Evolutionary conservation across 2,329 filamentous ascomycete genomes (phyloP), one percentile per base, ranked within the genome.

Genomic region (Fusarium mexicanum): DNA sequence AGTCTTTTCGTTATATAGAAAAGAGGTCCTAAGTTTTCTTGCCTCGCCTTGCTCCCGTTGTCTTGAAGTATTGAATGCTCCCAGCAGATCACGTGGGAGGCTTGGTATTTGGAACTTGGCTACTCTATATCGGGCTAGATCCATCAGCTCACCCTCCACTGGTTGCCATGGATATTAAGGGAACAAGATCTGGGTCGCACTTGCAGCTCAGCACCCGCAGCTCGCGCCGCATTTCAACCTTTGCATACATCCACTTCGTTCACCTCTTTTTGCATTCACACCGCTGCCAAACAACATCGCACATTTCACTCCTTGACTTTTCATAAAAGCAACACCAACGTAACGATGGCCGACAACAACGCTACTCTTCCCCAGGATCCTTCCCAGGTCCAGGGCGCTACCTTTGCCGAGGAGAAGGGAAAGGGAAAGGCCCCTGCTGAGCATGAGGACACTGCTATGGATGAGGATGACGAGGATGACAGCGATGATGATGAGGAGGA

Each of bases 401-500:
- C 80, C 77, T 80, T 82, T 72, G 81, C 88, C 71, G 87, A 90
- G 79, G 85, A 87, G 83, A 97, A 97, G 89, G 94, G 94, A 84
- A 98, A 98, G 88, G 94, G 94, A 86, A 98, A 98, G 88, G 89
- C 90, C 57, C 81, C 86, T 58, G 84, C 85, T 75, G 84, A 88
- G 63, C 83, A 88, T 62, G 84, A 91, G 75, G 90, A 93, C 77
- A 85, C 90, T 80, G 87, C 88, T 80, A 93, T 94, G 89, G 93
- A 92, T 50, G 92, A 94, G 77, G 92, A 93, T 38, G 90, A 94
- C 4, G 92, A 94, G 47, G 88, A 87, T 76, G 72, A 75, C 12
- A 65, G 61, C 29, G 67, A 64, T 31, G 67, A 69, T 18, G 66
- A 69, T n/a, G 90, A 82, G 0, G 81, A 82, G 0, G 80, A 78